phyloP scores from a whole-genome alignment of 2,329 filamentous ascomycete species.

The Sporothrix inflata region DNA sequence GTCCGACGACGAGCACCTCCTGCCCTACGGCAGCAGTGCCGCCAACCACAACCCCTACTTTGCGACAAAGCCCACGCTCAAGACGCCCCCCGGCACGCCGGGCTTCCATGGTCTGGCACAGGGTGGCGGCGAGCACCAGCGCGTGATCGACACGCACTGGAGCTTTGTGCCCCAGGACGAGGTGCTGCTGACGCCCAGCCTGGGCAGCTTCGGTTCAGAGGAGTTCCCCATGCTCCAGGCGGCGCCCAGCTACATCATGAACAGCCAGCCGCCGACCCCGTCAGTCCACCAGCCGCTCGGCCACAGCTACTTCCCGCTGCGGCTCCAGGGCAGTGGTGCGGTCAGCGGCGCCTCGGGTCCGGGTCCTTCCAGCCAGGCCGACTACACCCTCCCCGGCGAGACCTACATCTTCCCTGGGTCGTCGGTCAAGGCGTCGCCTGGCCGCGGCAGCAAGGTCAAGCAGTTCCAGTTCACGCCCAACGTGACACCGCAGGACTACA shows the following conservation, averaged over 20 bases:
- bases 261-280: slow-evolving; percentile 55
- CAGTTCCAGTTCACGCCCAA: slow-evolving; percentile 53
- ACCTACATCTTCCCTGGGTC: slow-evolving; percentile 43
- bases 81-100: slow-evolving; percentile 31
- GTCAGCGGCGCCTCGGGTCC: slow-evolving; percentile 30
- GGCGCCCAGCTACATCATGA: slow-evolving; percentile 52
- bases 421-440: slow-evolving; percentile 45
- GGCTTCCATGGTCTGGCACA: slow-evolving; percentile 15
- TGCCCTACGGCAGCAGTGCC: background rate
- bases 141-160: slow-evolving; percentile 41
- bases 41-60: slow-evolving; percentile 16
- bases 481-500: slow-evolving; percentile 51
- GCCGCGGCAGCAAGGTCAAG: slow-evolving; percentile 44
- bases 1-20: slow-evolving; percentile 26
- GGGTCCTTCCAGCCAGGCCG: slow-evolving; percentile 43
- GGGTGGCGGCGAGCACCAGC: slow-evolving; percentile 40
- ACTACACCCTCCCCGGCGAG: slow-evolving; percentile 57
- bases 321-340: slow-evolving; percentile 40
- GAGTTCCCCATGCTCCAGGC: slow-evolving; percentile 46
- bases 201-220: slow-evolving; percentile 51
- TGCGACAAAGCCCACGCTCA: slow-evolving; percentile 22
- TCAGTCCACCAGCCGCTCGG: slow-evolving; percentile 52
- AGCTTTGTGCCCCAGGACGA: slow-evolving; percentile 50
- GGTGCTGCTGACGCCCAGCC: slow-evolving; percentile 52
- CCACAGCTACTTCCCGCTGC: slow-evolving; percentile 44